These are phyloP conservation scores for Hyaloperonospora brassicae DNA, from an alignment of 352 stramenopile genomes.

Conservation along the genomic window DNA sequence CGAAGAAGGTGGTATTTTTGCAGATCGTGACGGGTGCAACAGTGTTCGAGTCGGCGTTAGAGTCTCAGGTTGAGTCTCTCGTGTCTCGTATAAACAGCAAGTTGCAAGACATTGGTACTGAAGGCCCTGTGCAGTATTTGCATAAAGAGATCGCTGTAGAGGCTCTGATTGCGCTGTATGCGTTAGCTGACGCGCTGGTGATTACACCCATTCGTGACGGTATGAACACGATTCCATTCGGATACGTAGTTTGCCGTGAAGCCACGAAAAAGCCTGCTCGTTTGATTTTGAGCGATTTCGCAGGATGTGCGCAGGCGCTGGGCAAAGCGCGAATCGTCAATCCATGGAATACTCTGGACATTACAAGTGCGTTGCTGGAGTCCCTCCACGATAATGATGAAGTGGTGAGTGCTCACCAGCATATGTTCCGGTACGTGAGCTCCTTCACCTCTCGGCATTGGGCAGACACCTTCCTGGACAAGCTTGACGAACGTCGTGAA, in stretches of 20 bases:
- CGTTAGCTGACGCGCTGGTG: constrained; percentile 72
- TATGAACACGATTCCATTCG: constrained; percentile 89
- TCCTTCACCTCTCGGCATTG: constrained; percentile 71
- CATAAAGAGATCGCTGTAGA: constrained; percentile 84
- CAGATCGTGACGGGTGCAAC: constrained; percentile 82
- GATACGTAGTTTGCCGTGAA: constrained; percentile 85
- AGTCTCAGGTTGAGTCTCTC: constrained; percentile 82
- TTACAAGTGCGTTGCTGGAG: constrained; percentile 44
- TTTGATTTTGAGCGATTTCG: constrained; percentile 88
- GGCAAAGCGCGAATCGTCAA: constrained; percentile 81
- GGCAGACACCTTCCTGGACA: constrained; percentile 73
- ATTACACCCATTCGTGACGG: constrained; percentile 84
- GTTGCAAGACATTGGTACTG: constrained; percentile 80
- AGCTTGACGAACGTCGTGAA: constrained; percentile 70
- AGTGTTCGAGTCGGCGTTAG: constrained; percentile 56
- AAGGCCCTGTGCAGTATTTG: constrained; percentile 86
- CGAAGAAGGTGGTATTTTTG: constrained; percentile 91
- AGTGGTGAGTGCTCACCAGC: constrained; percentile 63
- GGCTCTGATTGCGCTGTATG: constrained; percentile 84
- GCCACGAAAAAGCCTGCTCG: constrained; percentile 56
- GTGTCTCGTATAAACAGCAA: constrained; percentile 90
- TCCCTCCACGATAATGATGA: constrained; percentile 57
- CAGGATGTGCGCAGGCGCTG: constrained; percentile 82
- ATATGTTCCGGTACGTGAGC: constrained; percentile 78
- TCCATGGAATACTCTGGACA: constrained; percentile 79